Evolutionary conservation across 345 rosid genomes (phyloP), one percentile per base, ranked within the genome.

Genomic region (Lepidium didymum): DNA sequence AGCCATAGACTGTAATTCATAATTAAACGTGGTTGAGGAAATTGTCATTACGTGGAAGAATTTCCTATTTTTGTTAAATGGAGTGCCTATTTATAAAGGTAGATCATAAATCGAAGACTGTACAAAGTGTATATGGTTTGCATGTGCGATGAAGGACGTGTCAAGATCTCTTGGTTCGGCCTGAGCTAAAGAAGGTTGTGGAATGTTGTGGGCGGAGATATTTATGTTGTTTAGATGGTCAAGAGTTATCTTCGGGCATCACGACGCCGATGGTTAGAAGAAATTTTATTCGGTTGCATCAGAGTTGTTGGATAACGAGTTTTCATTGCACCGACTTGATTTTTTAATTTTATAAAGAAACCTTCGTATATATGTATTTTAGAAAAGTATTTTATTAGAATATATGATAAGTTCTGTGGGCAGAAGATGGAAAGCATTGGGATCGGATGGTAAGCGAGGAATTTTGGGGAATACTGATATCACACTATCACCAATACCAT

Each of bases 131-230:
- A n/a, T 34, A 3, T 60, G 19, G 0, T 50, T 37, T 71, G 63
- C 75, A 72, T 72, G 75, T 72, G 70, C 19, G 7, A 55, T 8
- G 42, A 56, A 46, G 6, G 56, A 55, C 75, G 70, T 63, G 75
- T 46, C 57, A 23, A 14, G 13, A 12, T 13, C 4, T 71, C 33
- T 13, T 62, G 49, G 62, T 62, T 62, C 4, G 11, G 55, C 45
- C 5, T 54, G 23, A 71, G 49, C 15, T 61, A 60, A 60, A 52
- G 62, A 29, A 62, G 12, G 56, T 25, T 53, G 64, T 67, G 47
- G 27, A 42, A 4, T 7, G 62, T 53, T 71, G 49, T 62, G 63
- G 63, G 47, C 23, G 33, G 69, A 53, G 47, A 70, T 43, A 40
- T 70, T 41, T 70, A 70, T 60, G 44, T 40, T 50, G 50, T 61